Base-by-base conservation (phyloP, 2,329 filamentous ascomycete species). In the Ceratocystis huliohia region DNA sequence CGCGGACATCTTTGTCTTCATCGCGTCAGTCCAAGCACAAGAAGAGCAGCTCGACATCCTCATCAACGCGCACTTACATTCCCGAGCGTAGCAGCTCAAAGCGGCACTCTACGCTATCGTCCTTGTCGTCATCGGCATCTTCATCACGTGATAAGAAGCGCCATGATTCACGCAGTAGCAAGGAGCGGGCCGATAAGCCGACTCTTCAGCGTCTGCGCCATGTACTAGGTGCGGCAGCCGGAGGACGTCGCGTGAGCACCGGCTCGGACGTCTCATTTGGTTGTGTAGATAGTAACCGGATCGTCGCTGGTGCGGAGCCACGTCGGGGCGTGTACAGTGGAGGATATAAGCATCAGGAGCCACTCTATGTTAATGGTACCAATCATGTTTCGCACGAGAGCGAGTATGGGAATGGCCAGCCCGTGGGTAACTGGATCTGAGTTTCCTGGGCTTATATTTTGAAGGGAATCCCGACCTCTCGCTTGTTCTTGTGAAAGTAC, bases 231-330 rank as follows among this genome's bases (percentile, higher is more conserved):
- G 28, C 15, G 7, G 50, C 15, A 13, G 28, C 20, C 37, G 10
- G 5, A 10, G 50, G 17, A 5, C 45, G 61, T 0, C 30, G 33
- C n/a, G n/a, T 22, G n/a, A 64, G 66, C 33, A 53, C 30, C 10
- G 53, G 22, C 22, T 66, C 45, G 7, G 45, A 66, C 33, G 4
- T 3, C n/a, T 68, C 67, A 2, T 68, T 68, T 64, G 61, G 63
- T 3, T 68, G 67, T 45, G 28, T 68, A 22, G 67, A 68, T n/a
- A 68, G 67, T 20, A 61, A 66, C 64, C 64, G 33, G 13, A 66
- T 68, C 44, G 56, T 30, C 3, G 30, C 28, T 3, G 66, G 66
- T 20, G 17, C 33, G 3, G 30, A 65, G 56, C 53, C 66, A 5
- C 30, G 50, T 6, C 44, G 56, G 3, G 13, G 20, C 15, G 30